These are phyloP conservation scores for Aspergillus latus DNA, from an alignment of 2,329 filamentous ascomycete species.

Conservation along the genomic window DNA sequence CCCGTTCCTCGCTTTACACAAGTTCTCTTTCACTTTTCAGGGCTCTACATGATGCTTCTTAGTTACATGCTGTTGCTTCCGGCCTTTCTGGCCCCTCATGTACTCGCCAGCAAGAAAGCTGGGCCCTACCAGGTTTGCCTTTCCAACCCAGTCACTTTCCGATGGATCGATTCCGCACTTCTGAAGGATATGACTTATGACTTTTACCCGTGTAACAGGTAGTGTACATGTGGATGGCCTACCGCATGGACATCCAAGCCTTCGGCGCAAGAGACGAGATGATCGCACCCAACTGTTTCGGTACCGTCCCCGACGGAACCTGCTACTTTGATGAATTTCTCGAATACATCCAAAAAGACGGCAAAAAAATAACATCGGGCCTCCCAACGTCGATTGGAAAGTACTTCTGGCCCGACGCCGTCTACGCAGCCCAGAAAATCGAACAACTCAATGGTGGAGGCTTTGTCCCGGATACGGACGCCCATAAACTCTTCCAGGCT, in stretches of 20 bases:
- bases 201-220: too few species aligned
- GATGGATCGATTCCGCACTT: not conserved
- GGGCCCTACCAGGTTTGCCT: not conserved
- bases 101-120: not conserved
- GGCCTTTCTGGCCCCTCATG: not conserved
- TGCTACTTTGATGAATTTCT: slow-evolving; percentile 6
- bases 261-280: not conserved
- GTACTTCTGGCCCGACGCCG: not conserved
- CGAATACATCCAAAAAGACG: not conserved
- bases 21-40: too few species aligned
- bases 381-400: not conserved
- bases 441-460: not conserved
- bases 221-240: slow-evolving; percentile 2
- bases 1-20: too few species aligned
- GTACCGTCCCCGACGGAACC: not conserved
- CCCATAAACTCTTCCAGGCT: not conserved
- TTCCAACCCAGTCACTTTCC: not conserved
- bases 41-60: not conserved
- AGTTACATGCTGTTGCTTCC: not conserved
- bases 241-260: not conserved
- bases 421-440: not conserved
- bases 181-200: not conserved
- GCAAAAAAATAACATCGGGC: not conserved
- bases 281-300: not conserved
- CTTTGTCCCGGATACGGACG: not conserved